Conservation (phyloP, 2,329 filamentous ascomycete species). For the Phaeosphaeria sp. region DNA sequence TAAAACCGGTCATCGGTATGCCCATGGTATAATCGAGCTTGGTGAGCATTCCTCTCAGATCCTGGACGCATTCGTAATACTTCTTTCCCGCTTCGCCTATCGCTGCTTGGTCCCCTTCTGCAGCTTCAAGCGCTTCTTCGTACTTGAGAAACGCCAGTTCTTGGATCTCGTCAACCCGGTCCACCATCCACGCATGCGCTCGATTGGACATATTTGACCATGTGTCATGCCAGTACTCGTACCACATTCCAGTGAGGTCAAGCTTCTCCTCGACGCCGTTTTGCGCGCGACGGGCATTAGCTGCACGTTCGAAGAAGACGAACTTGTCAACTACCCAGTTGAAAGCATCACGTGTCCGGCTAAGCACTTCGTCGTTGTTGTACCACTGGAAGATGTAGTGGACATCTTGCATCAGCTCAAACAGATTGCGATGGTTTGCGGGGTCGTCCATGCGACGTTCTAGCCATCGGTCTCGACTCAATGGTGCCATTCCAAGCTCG, state of each 20-base stretch:
- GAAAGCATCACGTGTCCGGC: conserved; percentile 9
- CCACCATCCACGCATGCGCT: conserved; percentile 24
- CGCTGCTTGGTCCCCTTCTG: conserved; percentile 9
- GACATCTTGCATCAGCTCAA: conserved; percentile 24
- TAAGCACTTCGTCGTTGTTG: conserved; percentile 7
- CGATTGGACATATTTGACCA: conserved; percentile 15
- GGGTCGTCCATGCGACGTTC: conserved; percentile 26
- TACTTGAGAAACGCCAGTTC: conserved; percentile 1
- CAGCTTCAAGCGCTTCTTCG: conserved; percentile 2
- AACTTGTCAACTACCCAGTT: conserved; percentile 17
- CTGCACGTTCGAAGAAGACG: conserved; percentile 17
- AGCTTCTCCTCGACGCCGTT: conserved; percentile 14
- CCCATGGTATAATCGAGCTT: conserved; percentile 13
- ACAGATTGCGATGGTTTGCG: conserved; percentile 18
- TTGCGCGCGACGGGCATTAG: conserved; percentile 19
- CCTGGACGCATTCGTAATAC: conserved; percentile 25
- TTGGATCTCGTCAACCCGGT: conserved; percentile 24
- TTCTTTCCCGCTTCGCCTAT: conserved; percentile 18
- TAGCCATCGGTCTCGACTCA: conserved; percentile 22
- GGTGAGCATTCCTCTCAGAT: conserved; percentile 17
- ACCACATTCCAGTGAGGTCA: conserved; percentile 26
- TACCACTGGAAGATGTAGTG: conserved; percentile 16
- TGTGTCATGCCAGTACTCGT: conserved; percentile 17
- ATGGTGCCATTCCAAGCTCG: conserved; percentile 23
- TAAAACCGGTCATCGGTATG: conserved; percentile 27